Percentiles rank a stretch among this genome's conserved stretches.
Evolutionary conservation across 1,284 basidiomycete species (phyloP).

Genomic region (Leccinum insolens): DNA sequence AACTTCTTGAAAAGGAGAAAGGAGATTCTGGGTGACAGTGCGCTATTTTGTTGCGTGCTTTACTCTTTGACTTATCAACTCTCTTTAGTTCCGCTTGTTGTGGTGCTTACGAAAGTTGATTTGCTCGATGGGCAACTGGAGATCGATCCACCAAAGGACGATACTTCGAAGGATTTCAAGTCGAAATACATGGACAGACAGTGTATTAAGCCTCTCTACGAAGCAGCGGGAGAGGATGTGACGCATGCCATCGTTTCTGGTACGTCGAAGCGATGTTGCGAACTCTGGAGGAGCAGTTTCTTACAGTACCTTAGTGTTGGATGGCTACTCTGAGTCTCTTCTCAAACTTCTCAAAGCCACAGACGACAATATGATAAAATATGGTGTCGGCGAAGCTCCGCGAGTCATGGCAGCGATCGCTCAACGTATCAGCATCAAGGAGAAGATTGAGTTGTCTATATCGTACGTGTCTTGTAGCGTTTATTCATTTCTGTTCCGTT

Average conservation of each 20-base stretch:
- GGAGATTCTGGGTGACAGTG: slow-evolving; percentile 18
- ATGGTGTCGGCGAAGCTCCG: slow-evolving; percentile 10
- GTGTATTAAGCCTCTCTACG: not conserved
- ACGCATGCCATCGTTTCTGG: slow-evolving; percentile 12
- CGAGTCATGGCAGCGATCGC: slow-evolving; percentile 16
- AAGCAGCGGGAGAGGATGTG: slow-evolving; percentile 1
- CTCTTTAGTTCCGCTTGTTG: not conserved
- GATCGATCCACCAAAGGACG: slow-evolving; percentile 1
- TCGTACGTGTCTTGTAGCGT: slow-evolving; percentile 8
- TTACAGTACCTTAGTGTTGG: slow-evolving; percentile 6
- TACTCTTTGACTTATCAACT: too few relatives aligned
- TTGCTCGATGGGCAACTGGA: slow-evolving; percentile 8
- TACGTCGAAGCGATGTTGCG: not conserved
- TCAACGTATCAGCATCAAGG: slow-evolving; percentile 23
- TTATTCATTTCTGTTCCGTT: not conserved
- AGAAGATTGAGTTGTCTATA: slow-evolving; percentile 21
- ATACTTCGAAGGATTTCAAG: not conserved
- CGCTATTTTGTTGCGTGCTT: not conserved
- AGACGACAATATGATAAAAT: not conserved
- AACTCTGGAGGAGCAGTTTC: not conserved
- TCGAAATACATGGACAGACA: not conserved
- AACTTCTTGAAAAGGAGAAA: slow-evolving; percentile 11
- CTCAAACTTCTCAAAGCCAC: slow-evolving; percentile 13
- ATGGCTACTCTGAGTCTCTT: slow-evolving; percentile 5
- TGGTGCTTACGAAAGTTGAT: slow-evolving; percentile 21